Evolutionary conservation across 164 flowering plant species (phyloP).

Genomic region (Kalanchoe fedtschenkoi): DNA sequence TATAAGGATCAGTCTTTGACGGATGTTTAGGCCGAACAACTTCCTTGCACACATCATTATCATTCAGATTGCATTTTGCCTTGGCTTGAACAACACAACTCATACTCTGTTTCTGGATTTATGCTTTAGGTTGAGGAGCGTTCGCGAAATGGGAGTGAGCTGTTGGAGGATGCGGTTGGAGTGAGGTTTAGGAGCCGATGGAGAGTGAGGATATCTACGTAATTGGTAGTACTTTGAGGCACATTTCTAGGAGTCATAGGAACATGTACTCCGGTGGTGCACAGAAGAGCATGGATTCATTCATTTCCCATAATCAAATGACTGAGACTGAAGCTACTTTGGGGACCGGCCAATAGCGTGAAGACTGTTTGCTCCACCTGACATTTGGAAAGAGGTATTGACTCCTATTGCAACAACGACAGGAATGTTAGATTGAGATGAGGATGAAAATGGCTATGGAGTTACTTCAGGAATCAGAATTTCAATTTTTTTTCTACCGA

Average conservation of each 20-base stretch:
- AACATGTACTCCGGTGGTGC: conserved; percentile 16
- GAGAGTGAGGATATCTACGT: conserved; percentile 29
- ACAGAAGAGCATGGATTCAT: neutral
- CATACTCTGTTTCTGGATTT: conserved; percentile 56
- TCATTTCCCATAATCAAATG: neutral
- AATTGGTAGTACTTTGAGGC: conserved; percentile 26
- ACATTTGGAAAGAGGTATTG: conserved; percentile 18
- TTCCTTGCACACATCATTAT: conserved; percentile 60
- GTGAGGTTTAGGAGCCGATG: conserved; percentile 27
- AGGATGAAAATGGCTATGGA: conserved; percentile 25
- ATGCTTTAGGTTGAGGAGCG: conserved; percentile 20
- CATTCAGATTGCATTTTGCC: conserved; percentile 61
- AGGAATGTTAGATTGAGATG: conserved; percentile 10
- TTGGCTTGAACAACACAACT: conserved; percentile 49
- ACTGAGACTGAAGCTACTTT: conserved; percentile 7
- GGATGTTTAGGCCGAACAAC: conserved; percentile 37
- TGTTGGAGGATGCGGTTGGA: conserved; percentile 1
- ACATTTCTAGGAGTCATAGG: conserved; percentile 30
- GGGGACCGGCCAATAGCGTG: conserved; percentile 29
- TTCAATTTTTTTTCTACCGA: conserved; percentile 9
- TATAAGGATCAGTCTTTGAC: conserved; percentile 48
- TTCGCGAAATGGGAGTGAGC: neutral
- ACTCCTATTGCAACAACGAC: conserved; percentile 11
- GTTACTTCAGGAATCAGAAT: conserved; percentile 26
- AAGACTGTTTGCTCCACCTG: conserved; percentile 39